These are phyloP conservation scores for Salvia rosmarinus DNA, from an alignment of 257 asterid genomes.

Conservation along the genomic window DNA sequence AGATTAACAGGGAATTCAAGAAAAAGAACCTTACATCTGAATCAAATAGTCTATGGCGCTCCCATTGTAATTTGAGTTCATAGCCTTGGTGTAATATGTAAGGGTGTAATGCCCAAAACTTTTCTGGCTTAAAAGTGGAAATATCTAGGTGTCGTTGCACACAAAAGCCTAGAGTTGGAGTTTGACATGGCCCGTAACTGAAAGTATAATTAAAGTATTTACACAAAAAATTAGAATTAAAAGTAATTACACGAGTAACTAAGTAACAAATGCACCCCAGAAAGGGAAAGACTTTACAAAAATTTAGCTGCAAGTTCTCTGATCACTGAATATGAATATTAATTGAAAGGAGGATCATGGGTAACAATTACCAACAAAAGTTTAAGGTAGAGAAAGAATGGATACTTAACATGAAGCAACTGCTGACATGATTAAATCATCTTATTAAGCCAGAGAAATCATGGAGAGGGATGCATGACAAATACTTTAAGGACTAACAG, in stretches of 20 bases:
- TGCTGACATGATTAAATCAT: neutral
- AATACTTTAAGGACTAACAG: neutral
- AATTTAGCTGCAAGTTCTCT: neutral
- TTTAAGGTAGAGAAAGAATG: neutral
- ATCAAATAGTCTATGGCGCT: conserved; percentile 80
- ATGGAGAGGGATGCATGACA: neutral
- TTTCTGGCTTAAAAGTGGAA: conserved; percentile 79
- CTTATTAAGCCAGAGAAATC: neutral
- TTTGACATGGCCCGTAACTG: conserved; percentile 97
- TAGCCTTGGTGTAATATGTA: conserved; percentile 69
- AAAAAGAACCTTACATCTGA: conserved; percentile 59
- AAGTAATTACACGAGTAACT: neutral
- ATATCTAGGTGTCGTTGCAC: conserved; percentile 87
- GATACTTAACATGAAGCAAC: neutral
- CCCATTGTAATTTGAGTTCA: conserved; percentile 89
- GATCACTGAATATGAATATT: conserved; percentile 7
- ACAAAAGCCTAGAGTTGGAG: conserved; percentile 94
- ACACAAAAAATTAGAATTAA: conserved; percentile 23
- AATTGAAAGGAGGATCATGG: too few species aligned
- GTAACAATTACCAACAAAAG: conserved; percentile 20
- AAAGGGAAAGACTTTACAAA: conserved; percentile 6
- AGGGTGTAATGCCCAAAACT: conserved; percentile 80
- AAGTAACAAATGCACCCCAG: conserved; percentile 10
- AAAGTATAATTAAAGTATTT: conserved; percentile 36
- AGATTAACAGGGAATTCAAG: conserved; percentile 2